Base-by-base conservation (phyloP, 306 rosid genomes). In the Rosa persica region DNA sequence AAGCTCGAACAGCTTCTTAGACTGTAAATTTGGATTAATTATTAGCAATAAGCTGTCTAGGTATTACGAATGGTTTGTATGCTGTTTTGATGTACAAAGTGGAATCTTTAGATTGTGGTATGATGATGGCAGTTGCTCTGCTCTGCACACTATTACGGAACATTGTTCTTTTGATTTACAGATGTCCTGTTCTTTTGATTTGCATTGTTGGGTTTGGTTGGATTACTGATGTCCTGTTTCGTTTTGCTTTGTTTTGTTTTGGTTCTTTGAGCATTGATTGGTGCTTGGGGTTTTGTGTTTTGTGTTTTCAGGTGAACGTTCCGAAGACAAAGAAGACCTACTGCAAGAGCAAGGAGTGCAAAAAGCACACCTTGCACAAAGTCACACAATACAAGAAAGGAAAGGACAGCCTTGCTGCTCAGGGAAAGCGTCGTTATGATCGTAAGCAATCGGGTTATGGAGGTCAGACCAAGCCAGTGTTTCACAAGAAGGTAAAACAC, bases 361-460 rank as follows among this genome's bases (percentile, higher is more conserved):
- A 48, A 75, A 86, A 86, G 87, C 89, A 86, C 78, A 83, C 87
- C 73, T 75, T 83, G 89, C 89, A 86, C 85, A 83, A 86, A 70
- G 89, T 86, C 3, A 86, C 89, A 1, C 89, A 86, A 54, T 86
- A 83, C 64, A 86, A 86, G 80, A 86, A 81, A 78, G 85, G 89
- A 1, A 86, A 86, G 82, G 87, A 78, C 19, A 86, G 87, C 49
- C 87, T 86, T 78, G 87, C 85, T 72, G 89, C 85, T 27, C 83
- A 86, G 69, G 89, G 89, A 8, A 86, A 86, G 80, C 83, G 87
- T 30, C 85, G 89, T 64, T 86, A 86, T 10, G 89, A 86, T 57
- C 87, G 89, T 39, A 86, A 86, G 58, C 87, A 86, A 27, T 86
- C 89, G 1, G 87, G 89, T 48, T 86, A 83, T 72, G 89, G 87